A percentile compares a stretch with the other conserved stretches of the same genome.
Evolutionary conservation across 176 grass and related monocot genomes (phyloP).

Genomic region (Carex pumila): DNA sequence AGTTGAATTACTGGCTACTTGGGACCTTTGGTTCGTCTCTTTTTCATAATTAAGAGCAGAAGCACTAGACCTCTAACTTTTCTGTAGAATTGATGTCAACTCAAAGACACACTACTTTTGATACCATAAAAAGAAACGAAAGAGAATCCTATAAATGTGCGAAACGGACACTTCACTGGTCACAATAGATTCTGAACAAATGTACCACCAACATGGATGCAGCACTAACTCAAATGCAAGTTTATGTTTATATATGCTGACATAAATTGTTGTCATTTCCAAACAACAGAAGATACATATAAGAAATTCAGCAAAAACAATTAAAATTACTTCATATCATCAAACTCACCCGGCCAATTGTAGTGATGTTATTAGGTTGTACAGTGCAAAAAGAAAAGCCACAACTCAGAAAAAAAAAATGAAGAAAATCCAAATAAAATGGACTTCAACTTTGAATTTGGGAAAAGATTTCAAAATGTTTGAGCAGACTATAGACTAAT

Average conservation of each 20-base stretch:
- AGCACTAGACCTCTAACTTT: neutral
- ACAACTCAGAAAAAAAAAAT: neutral
- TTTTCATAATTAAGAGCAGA: neutral
- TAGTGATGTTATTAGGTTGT: neutral
- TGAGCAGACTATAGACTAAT: neutral
- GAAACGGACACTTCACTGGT: constrained; percentile 12
- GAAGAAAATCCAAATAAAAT: neutral
- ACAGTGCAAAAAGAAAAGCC: neutral
- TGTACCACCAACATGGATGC: neutral
- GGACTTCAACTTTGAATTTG: neutral
- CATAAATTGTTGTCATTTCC: neutral
- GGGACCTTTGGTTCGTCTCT: neutral
- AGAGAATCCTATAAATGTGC: constrained; percentile 35
- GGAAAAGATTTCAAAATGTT: neutral
- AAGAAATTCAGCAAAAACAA: neutral
- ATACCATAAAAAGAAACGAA: constrained; percentile 63
- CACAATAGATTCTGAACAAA: constrained; percentile 9
- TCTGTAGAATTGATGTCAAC: constrained; percentile 20
- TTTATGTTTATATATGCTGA: neutral
- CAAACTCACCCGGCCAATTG: neutral
- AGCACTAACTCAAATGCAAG: constrained; percentile 19
- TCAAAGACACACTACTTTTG: constrained; percentile 32
- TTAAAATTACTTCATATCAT: neutral
- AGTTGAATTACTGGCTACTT: neutral
- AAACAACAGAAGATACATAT: neutral